Percentiles rank a stretch among this genome's conserved stretches.
phyloP scores from a whole-genome alignment of 805 yeast species.

The Metschnikowia colocasiae region DNA sequence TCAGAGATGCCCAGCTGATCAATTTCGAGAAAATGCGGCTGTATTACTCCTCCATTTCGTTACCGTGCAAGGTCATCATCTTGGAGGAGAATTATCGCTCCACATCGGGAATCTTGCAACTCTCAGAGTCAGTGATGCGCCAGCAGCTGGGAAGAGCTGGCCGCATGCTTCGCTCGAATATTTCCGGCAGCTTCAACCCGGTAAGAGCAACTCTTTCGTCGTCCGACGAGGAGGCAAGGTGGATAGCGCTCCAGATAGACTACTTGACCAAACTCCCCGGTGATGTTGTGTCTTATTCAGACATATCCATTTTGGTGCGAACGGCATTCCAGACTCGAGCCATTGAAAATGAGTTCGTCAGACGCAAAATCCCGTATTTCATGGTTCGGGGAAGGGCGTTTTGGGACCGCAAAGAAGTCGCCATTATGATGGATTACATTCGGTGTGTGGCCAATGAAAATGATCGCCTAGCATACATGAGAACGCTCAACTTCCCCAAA shows the following conservation, averaged over 20 bases:
- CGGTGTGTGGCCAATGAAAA: conserved; percentile 55
- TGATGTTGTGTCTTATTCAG: conserved; percentile 45
- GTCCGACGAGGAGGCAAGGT: conserved; percentile 52
- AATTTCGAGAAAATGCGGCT: conserved; percentile 59
- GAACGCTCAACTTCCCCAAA: conserved; percentile 58
- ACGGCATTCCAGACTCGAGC: conserved; percentile 57
- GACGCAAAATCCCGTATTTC: conserved; percentile 55
- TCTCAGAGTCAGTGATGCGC: conserved; percentile 63
- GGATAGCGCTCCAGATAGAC: conserved; percentile 54
- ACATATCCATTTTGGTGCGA: conserved; percentile 70
- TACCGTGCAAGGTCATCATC: conserved; percentile 30
- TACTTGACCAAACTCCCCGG: conserved; percentile 45
- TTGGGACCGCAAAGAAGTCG: conserved; percentile 74
- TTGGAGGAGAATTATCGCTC: conserved; percentile 80
- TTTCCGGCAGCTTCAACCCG: conserved; percentile 42
- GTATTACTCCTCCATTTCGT: conserved; percentile 26
- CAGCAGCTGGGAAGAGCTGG: conserved; percentile 49
- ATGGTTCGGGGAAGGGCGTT: conserved; percentile 73
- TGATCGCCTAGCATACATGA: conserved; percentile 57
- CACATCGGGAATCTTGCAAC: conserved; percentile 56
- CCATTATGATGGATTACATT: conserved; percentile 58
- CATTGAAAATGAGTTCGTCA: conserved; percentile 61
- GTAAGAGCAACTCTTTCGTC: conserved; percentile 40
- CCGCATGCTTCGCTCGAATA: conserved; percentile 47
- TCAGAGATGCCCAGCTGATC: conserved; percentile 70